phyloP scores from a whole-genome alignment of 495 filamentous ascomycete genomes.

The Hypoxylon intermedium region DNA sequence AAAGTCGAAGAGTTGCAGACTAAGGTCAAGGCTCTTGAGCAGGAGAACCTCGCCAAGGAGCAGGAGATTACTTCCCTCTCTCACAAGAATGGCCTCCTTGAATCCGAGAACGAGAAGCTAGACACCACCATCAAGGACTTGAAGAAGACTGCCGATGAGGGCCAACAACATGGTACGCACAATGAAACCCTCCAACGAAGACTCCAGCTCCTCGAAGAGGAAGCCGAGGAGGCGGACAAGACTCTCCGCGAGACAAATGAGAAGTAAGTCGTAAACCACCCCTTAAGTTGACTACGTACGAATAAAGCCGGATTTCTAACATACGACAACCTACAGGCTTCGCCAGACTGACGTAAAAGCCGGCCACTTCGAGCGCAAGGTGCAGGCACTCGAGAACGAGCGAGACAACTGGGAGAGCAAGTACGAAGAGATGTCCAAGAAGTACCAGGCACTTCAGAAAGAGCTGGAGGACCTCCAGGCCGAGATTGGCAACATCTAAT shows the following conservation, averaged over 20 bases:
- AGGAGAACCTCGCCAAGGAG: conserved; percentile 94
- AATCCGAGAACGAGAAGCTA: conserved; percentile 87
- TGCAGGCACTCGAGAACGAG: conserved; percentile 88
- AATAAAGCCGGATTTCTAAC: conserved; percentile 45
- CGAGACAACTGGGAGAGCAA: conserved; percentile 93
- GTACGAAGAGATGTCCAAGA: conserved; percentile 95
- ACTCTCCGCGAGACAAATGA: conserved; percentile 95
- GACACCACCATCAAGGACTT: conserved; percentile 76
- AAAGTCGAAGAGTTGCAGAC: conserved; percentile 85
- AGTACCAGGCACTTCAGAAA: conserved; percentile 82
- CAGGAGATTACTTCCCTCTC: conserved; percentile 95
- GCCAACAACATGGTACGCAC: conserved; percentile 76
- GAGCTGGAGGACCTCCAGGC: conserved; percentile 87
- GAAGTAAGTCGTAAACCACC: conserved; percentile 70
- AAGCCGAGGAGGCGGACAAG: conserved; percentile 94
- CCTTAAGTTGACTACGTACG: conserved; percentile 6
- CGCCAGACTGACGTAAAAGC: conserved; percentile 99
- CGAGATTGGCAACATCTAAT: conserved; percentile 91
- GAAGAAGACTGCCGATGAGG: conserved; percentile 78
- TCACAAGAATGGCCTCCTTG: conserved; percentile 90
- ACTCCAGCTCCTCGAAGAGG: conserved; percentile 94
- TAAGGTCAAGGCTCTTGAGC: conserved; percentile 88
- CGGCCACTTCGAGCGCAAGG: conserved; percentile 99
- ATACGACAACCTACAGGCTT: conserved; percentile 65
- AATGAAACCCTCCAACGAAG: conserved; percentile 89